Evolutionary conservation across 78 protist genomes (phyloP), one percentile per base, ranked within the genome.

Genomic region (Dictyostelium firmibasis): DNA sequence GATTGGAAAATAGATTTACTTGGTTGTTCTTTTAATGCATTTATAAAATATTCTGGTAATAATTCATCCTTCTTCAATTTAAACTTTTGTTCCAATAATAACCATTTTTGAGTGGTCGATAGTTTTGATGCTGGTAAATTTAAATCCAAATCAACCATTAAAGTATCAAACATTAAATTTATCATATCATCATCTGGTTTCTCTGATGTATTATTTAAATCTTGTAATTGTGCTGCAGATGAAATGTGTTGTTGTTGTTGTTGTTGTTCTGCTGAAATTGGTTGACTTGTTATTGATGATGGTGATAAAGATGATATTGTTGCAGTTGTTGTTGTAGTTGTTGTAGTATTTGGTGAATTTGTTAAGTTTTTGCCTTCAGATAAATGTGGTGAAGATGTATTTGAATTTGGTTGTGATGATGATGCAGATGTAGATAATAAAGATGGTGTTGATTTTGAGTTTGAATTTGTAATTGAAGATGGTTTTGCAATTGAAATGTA

Each of bases 101-200:
- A 13, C 94, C 94, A 89, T 81, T 89, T 89, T 57, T 38, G 38
- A 5, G 83, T 85, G 0, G 31, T 60, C n/a, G 64, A 35, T 77
- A 77, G 20, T 41, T 77, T 77, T n/a, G 83, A 35, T 77, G 50
- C 27, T 84, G 89, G 77, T 9, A 86, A 13, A 10, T 75, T 31
- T 33, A 89, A 38, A 43, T 81, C 94, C 29, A 83, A 75, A 53
- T 89, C 94, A n/a, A 67, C 85, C 25, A 62, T 75, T 16, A 89
- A 67, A 8, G 94, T 44, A 20, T 89, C 75, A 81, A 89, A 89
- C 83, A 89, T 78, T 23, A 81, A 69, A 33, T 89, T 84, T 3
- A 89, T 89, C 60, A 77, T 64, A 13, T 50, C n/a, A 27, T 89
- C 84, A 35, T 89, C 93, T 10, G 93, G 93, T 74, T 81, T 81